Evolutionary conservation across 2,329 filamentous ascomycete genomes (phyloP), one percentile per base, ranked within the genome.

Genomic region (Fusarium globosum): DNA sequence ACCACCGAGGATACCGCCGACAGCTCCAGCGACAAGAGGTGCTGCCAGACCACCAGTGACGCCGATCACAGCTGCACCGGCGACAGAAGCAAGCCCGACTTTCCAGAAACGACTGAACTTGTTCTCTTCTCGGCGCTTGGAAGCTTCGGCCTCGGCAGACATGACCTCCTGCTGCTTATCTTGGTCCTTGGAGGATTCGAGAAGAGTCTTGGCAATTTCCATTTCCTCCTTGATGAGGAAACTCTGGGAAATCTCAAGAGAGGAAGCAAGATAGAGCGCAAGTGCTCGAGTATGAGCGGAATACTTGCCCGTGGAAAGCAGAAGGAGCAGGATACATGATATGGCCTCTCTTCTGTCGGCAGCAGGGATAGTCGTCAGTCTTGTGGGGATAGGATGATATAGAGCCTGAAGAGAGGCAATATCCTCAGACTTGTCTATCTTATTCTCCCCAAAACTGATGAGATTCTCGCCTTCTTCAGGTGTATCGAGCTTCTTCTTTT

Each of bases 21-120:
- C 87, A 0, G 94, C 94, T 8, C 94, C 95, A 8, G 95, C 95
- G 20, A 97, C 92, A 0, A 97, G 86, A 0, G 95, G 95, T 2
- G 95, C 95, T 2, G 95, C 95, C n/a, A 97, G 86, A 4, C 95
- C 95, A 23, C 95, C 95, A 1, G 95, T 97, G 7, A 98, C 89
- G 11, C 95, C 95, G n/a, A 98, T 95, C 4, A 97, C 85, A 0
- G 93, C 94, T 4, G 96, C 96, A 16, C 96, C 96, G 1, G 94
- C 95, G 0, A 97, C 94, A 14, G 93, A 94, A 0, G 95, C 96
- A 33, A 98, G 86, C 0, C 95, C 94, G 26, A 98, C 94, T 80
- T 97, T 98, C 94, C 94, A 97, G 80, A 93, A 93, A 14, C 95
- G 87, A 26, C 89, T 87, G 14, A 88, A 83, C 74, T 93, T 90